Base-by-base conservation (phyloP, 2,329 filamentous ascomycete species). In the Aspergillus jensenii region DNA sequence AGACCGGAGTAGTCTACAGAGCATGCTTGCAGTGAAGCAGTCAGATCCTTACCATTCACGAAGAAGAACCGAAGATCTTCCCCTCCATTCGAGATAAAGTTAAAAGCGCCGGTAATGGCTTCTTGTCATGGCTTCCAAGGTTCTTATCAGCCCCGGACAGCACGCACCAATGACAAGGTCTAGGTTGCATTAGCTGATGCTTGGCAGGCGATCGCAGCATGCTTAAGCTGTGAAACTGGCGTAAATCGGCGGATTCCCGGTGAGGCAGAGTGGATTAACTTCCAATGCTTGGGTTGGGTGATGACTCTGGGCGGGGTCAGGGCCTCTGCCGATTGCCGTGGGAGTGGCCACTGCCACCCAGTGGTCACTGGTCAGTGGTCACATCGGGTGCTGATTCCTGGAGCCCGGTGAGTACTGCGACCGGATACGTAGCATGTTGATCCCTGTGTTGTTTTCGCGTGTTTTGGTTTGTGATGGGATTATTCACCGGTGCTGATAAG, bases 151-250 rank as follows among this genome's bases (percentile, higher is more conserved):
- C 35, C 15, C 27, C 21, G 15, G 31, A 41, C 11, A n/a, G 17
- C 23, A 33, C 39, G 47, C 41, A 45, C 54, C 48, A 51, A 52
- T 57, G 31, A 40, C 55, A 47, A 41, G 25, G 55, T 41, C 48
- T 15, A 47, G 37, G 48, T 37, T 57, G 55, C 55, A 57, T 57
- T 57, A 57, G 55, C 27, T 17, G 40, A 40, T 57, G 55, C 55
- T 57, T 57, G 55, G 55, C 55, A 52, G 55, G 21, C 48, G 55
- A 57, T 57, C 55, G 19, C 43, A 52, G 21, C 21, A 52, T 39
- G 33, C 47, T 43, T 51, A 40, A 25, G 43, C 33, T 21, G 39
- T 25, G 23, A 9, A 41, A 23, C 48, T 51, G 31, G 48, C 35
- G 48, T 25, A 51, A 51, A 41, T 37, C 35, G 48, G 48, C 35